These are phyloP conservation scores for Candida tropicalis DNA, from an alignment of 1,139 yeast species.

Conservation along the genomic window DNA sequence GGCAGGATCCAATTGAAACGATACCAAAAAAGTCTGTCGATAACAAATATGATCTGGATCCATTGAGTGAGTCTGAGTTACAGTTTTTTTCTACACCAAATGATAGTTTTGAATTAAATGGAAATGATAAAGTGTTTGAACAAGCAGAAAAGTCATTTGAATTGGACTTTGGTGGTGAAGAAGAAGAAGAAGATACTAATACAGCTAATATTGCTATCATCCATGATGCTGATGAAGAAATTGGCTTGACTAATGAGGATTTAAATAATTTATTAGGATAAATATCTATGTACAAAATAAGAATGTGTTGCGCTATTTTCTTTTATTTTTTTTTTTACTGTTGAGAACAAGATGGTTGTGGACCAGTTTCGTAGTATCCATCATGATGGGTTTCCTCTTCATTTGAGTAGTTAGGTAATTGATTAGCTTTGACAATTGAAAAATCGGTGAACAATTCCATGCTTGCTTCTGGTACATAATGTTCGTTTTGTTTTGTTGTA, in stretches of 20 bases:
- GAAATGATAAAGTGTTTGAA: slow-evolving; percentile 13
- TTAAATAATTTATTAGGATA: slow-evolving; percentile 41
- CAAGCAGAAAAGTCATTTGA: slow-evolving; percentile 16
- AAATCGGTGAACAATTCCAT: slow-evolving; percentile 47
- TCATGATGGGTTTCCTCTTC: slow-evolving; percentile 25
- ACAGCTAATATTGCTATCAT: slow-evolving; percentile 9
- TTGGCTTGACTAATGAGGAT: slow-evolving; percentile 40
- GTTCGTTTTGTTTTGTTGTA: slow-evolving; percentile 26
- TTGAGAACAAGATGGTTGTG: slow-evolving; percentile 40
- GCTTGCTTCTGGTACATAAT: slow-evolving; percentile 37
- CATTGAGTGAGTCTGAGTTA: slow-evolving; percentile 26
- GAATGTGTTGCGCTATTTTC: slow-evolving; percentile 6
- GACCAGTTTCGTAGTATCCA: slow-evolving; percentile 17
- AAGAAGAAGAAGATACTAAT: slow-evolving; percentile 20
- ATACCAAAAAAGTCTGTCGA: slow-evolving; percentile 10
- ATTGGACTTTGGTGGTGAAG: slow-evolving; percentile 25
- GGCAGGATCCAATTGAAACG: slow-evolving; percentile 15
- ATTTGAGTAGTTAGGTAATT: slow-evolving; percentile 40
- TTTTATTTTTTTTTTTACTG: slow-evolving; percentile 26
- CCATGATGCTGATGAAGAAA: slow-evolving; percentile 16
- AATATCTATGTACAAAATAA: slow-evolving; percentile 9
- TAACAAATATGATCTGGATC: slow-evolving; percentile 23
- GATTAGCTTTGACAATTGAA: slow-evolving; percentile 27
- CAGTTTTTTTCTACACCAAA: slow-evolving; percentile 24
- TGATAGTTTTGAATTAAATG: slow-evolving; percentile 15